Base-by-base conservation (phyloP, 345 rosid species). In the Cardamine resedifolia region DNA sequence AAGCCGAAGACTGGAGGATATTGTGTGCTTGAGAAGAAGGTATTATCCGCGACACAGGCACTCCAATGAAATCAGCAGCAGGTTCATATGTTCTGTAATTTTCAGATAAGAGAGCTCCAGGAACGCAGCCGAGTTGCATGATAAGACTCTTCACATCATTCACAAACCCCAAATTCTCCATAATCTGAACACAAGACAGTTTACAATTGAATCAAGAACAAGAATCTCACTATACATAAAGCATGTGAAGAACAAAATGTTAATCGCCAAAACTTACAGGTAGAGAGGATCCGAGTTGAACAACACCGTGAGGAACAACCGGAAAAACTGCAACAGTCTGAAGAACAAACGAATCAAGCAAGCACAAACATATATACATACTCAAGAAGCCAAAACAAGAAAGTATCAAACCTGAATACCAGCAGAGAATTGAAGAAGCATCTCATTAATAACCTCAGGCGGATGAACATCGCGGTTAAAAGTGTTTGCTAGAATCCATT, bases 271-370 rank as follows among this genome's bases (percentile, higher is more conserved):
- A 62, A 79, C 98, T 87, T 84, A 95, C 99, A 51, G 85, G 60
- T 19, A 78, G 70, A 28, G 87, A 84, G 49, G 98, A 92, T 79
- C 96, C 99, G 34, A 96, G 85, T 66, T 92, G 98, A 82, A 92
- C 83, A 66, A 96, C 96, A 58, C 99, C 99, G 66, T 87, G 89
- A 38, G 91, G 90, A 56, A 73, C 79, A 71, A 88, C 86, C 6
- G 99, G 97, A 78, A 95, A 78, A 52, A 91, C 96, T 14, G 84
- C 95, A 73, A 96, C 79, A 9, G 97, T 90, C 97, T 90, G 90
- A 78, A 24, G 60, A 76, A 16, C 39, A 58, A 64, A 60, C 34
- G 30, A 71, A 24, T 3, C 20, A 53, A 50, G 52, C 11, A 23
- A 16, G 14, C 48, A 19, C n/a, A 20, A 58, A 19, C n/a, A 20